A percentile compares a stretch with the other conserved stretches of the same genome.
phyloP scores from a whole-genome alignment of 768 basidiomycete genomes.

The Tylopilus subfusipes region DNA sequence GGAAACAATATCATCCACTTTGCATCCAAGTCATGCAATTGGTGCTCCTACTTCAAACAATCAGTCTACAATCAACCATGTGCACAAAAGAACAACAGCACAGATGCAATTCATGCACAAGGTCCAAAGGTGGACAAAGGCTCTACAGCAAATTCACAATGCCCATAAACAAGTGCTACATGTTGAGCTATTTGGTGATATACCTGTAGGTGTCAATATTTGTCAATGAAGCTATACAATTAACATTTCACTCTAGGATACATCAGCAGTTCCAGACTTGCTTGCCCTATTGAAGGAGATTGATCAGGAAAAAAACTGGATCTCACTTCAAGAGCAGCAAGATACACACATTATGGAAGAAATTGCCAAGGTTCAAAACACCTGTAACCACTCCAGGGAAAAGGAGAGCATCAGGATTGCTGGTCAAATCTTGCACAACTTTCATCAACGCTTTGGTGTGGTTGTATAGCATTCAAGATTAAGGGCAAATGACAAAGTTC shows the following conservation, averaged over 20 bases:
- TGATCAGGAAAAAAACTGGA: constrained; percentile 17
- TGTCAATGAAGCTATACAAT: background rate
- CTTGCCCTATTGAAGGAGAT: constrained; percentile 21
- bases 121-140: constrained; percentile 16
- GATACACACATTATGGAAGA: constrained; percentile 5
- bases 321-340: constrained; percentile 18
- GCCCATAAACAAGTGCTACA: background rate
- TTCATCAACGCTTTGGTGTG: constrained; percentile 20
- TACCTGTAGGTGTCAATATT: constrained; percentile 9
- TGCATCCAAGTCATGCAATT: background rate
- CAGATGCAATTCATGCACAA: background rate
- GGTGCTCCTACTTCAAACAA: background rate
- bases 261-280: constrained; percentile 7
- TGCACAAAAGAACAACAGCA: background rate
- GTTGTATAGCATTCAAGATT: background rate
- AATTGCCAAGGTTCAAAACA: background rate
- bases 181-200: constrained; percentile 18
- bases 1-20: background rate
- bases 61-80: background rate
- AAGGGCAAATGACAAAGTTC: background rate
- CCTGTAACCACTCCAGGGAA: background rate
- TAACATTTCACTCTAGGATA: constrained; percentile 9
- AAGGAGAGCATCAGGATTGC: constrained; percentile 9
- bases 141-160: constrained; percentile 2
- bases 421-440: constrained; percentile 16